Base-by-base conservation (phyloP, 176 grass and related monocot genomes). In the Luzula sylvatica region DNA sequence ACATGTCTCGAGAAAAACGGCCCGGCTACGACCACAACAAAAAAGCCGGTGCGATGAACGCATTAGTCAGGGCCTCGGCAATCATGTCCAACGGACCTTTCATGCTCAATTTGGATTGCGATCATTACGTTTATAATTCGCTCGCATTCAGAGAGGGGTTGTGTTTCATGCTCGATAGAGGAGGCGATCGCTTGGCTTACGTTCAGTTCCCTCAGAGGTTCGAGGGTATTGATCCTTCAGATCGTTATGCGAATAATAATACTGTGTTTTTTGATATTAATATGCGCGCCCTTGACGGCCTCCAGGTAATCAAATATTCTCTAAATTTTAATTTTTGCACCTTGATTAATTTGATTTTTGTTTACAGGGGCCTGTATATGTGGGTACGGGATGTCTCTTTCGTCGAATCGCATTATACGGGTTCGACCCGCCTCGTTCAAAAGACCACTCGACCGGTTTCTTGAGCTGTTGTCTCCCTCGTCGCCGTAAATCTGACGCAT, bases 151-250 rank as follows among this genome's bases (percentile, higher is more conserved):
- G 81, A 48, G 92, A 90, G 60, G 92, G 92, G 7, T 71, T 98
- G 70, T 98, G 92, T 75, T 98, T 98, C 81, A 98, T 98, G 92
- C 86, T 98, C 80, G 92, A 98, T 38, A 84, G 92, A 24, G 85
- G 92, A 15, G 92, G 85, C 13, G 85, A 98, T 40, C 74, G 92
- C 20, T 53, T 98, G 15, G 82, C 84, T 65, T 98, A 98, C 15
- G 81, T 98, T 20, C 92, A 98, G 52, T 98, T 98, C 55, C 92
- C 92, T 3, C 85, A 90, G 65, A 54, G 86, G 61, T 90, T 98
- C 11, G 92, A 98, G 71, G 92, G 92, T 27, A 90, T 98, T 8
- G 92, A 98, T 58, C 92, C 85, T 55, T 90, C 92, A 24, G 92
- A 98, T 35, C 81, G 92, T 12, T 98, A 98, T 52, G 92, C 92